These are phyloP conservation scores for Fusarium staphyleae DNA, from an alignment of 2,329 filamentous ascomycete species.

Conservation along the genomic window DNA sequence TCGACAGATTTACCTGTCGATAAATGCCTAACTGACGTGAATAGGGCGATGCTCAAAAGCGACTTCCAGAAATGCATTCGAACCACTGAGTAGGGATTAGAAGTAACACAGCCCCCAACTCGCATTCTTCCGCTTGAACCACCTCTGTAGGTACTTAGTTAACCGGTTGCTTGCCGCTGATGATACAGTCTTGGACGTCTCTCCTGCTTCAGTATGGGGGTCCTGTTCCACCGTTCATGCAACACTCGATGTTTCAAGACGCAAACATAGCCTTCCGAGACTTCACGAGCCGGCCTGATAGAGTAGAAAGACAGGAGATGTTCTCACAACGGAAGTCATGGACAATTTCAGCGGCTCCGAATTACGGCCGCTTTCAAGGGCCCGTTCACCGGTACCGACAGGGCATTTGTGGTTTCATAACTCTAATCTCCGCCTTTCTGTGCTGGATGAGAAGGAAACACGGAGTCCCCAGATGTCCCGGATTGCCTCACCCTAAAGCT, in stretches of 20 bases:
- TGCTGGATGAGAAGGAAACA: slow-evolving; percentile 13
- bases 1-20: too few relatives aligned
- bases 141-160: too few relatives aligned
- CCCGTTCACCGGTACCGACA: slow-evolving; percentile 13
- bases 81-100: too few relatives aligned
- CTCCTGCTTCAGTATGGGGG: too few relatives aligned
- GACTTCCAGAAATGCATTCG: too few relatives aligned
- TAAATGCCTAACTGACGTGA: too few relatives aligned
- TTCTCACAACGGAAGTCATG: slow-evolving; percentile 4
- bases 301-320: slow-evolving; percentile 26
- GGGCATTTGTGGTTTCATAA: slow-evolving; percentile 29
- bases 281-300: slow-evolving; percentile 17
- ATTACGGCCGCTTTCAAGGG: slow-evolving; percentile 24
- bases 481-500: slow-evolving; percentile 19
- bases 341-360: slow-evolving; percentile 20
- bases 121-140: too few relatives aligned
- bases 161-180: too few relatives aligned
- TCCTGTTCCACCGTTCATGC: background rate
- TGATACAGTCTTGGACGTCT: too few relatives aligned
- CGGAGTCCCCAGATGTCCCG: slow-evolving; percentile 32
- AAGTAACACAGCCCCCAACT: too few relatives aligned
- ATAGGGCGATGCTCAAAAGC: too few relatives aligned
- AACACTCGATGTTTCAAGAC: background rate
- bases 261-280: slow-evolving; percentile 1
- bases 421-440: slow-evolving; percentile 21